phyloP scores from a whole-genome alignment of 306 rosid genomes.

The Senna tora region DNA sequence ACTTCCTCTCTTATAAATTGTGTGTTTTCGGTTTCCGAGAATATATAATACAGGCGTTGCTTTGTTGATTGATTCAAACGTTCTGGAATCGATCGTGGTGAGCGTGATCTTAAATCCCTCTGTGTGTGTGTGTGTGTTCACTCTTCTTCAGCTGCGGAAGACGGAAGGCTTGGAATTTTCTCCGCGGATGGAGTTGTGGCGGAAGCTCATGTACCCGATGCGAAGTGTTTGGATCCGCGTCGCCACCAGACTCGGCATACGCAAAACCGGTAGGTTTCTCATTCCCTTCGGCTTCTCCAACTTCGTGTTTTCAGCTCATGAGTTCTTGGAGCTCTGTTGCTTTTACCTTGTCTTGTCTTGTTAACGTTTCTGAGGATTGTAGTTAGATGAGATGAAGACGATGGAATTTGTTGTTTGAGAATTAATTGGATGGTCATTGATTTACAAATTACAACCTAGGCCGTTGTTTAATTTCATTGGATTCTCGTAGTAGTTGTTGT shows the following conservation, averaged over 20 bases:
- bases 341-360: background rate
- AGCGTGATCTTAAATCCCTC: background rate
- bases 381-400: background rate
- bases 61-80: conserved; percentile 22
- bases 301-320: conserved; percentile 1
- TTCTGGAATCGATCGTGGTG: conserved; percentile 21
- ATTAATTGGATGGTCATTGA: background rate
- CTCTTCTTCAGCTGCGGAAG: conserved; percentile 2
- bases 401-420: too few species aligned
- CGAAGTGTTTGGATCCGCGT: conserved; percentile 49
- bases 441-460: background rate
- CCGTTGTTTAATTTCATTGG: background rate
- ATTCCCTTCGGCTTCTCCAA: background rate
- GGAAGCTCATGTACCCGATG: conserved; percentile 42
- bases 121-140: background rate
- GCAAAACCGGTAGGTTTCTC: conserved; percentile 51
- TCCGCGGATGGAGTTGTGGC: conserved; percentile 60
- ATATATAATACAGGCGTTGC: background rate
- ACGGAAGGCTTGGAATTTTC: conserved; percentile 35
- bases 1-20: background rate
- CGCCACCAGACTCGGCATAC: conserved; percentile 52
- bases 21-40: background rate
- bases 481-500: background rate
- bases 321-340: background rate
- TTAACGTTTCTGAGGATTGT: background rate